Evolutionary conservation across 2,329 filamentous ascomycete genomes (phyloP).

Genomic region (Trichoderma sp.): DNA sequence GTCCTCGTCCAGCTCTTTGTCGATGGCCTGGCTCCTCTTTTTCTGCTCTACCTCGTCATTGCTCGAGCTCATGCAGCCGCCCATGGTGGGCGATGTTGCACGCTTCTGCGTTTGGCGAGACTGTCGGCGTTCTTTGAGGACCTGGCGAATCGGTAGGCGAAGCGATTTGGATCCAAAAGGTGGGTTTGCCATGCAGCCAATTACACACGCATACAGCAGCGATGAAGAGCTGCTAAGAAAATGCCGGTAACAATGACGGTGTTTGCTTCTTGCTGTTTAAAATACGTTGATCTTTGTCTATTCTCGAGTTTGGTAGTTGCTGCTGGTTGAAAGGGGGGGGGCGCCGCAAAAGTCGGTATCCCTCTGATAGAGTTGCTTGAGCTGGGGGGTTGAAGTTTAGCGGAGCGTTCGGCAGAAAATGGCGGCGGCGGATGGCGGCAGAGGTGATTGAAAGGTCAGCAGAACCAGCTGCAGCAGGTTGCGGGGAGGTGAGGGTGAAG

Average conservation of each 20-base stretch:
- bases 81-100: slow-evolving; percentile 63
- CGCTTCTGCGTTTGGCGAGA: slow-evolving; percentile 14
- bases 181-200: slow-evolving; percentile 24
- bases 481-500: slow-evolving; percentile 7
- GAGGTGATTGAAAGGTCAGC: slow-evolving; percentile 12
- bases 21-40: slow-evolving; percentile 95
- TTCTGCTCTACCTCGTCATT: slow-evolving; percentile 88
- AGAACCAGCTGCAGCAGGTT: slow-evolving; percentile 22
- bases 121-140: slow-evolving; percentile 19
- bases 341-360: slow-evolving; percentile 13
- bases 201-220: slow-evolving; percentile 24
- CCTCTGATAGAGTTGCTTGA: slow-evolving; percentile 7
- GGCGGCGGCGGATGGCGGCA: slow-evolving; percentile 19
- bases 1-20: slow-evolving; percentile 91
- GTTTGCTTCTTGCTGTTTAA: background rate
- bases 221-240: background rate
- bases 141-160: slow-evolving; percentile 24
- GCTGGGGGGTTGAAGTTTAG: slow-evolving; percentile 19
- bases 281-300: background rate
- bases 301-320: background rate
- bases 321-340: slow-evolving; percentile 11
- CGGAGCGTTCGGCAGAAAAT: slow-evolving; percentile 24
- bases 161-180: slow-evolving; percentile 24
- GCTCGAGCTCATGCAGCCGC: slow-evolving; percentile 86
- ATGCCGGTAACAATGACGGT: background rate